These are phyloP conservation scores for Metschnikowia koreensis DNA, from an alignment of 805 yeast species.

Conservation along the genomic window DNA sequence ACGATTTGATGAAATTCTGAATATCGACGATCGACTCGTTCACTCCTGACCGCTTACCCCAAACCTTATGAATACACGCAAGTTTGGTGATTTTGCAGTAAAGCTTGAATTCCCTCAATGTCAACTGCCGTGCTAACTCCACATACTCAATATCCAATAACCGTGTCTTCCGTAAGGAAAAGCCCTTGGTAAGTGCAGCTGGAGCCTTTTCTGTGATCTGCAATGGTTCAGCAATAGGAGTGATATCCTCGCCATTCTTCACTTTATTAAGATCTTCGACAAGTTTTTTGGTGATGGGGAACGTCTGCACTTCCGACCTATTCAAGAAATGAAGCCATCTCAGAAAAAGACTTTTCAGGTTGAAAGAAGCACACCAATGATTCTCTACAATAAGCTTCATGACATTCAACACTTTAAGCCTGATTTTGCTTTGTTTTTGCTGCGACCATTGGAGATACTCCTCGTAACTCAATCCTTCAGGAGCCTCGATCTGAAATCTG, in stretches of 20 bases:
- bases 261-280: conserved; percentile 24
- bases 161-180: conserved; percentile 41
- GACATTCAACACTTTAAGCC: conserved; percentile 61
- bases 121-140: conserved; percentile 81
- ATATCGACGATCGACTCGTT: conserved; percentile 44
- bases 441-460: conserved; percentile 78
- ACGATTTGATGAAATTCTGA: conserved; percentile 63
- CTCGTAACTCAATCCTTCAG: conserved; percentile 82
- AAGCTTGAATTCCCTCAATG: conserved; percentile 69
- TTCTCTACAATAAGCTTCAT: conserved; percentile 65
- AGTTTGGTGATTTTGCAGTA: conserved; percentile 66
- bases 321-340: conserved; percentile 34
- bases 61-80: conserved; percentile 74
- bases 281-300: conserved; percentile 30
- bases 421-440: conserved; percentile 65
- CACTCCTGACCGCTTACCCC: conserved; percentile 67
- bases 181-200: conserved; percentile 39
- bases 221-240: conserved; percentile 21
- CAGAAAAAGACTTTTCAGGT: conserved; percentile 41
- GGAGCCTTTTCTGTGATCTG: conserved; percentile 38
- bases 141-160: conserved; percentile 67
- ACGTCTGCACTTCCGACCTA: conserved; percentile 22
- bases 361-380: conserved; percentile 67
- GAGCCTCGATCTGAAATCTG: conserved; percentile 72
- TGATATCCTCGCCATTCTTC: conserved; percentile 27